phyloP scores from a whole-genome alignment of 768 basidiomycete species.

The Tricholoma terreum region DNA sequence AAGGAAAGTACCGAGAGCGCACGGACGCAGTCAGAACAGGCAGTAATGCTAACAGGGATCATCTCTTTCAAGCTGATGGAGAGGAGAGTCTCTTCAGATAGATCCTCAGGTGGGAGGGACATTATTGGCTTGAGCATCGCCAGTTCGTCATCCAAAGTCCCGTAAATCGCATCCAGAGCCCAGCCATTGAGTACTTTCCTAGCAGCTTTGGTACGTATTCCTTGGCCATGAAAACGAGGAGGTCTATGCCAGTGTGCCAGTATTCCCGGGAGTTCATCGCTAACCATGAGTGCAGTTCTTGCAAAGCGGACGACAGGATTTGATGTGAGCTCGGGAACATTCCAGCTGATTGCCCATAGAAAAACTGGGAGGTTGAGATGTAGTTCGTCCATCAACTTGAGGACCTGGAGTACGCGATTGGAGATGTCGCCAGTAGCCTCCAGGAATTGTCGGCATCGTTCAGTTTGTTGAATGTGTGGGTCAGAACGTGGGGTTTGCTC shows the following conservation, averaged over 20 bases:
- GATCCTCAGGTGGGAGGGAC: neutral
- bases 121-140: too few relatives aligned
- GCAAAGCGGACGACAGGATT: constrained; percentile 20
- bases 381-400: constrained; percentile 9
- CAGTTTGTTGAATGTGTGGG: too few relatives aligned
- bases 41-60: too few relatives aligned
- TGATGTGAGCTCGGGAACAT: constrained; percentile 19
- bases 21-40: too few relatives aligned
- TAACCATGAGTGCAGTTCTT: constrained; percentile 19
- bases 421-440: too few relatives aligned
- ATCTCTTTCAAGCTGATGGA: too few relatives aligned
- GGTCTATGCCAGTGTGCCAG: constrained; percentile 27
- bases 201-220: too few relatives aligned
- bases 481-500: too few relatives aligned
- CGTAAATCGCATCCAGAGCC: constrained; percentile 14
- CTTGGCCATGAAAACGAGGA: constrained; percentile 18
- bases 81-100: too few relatives aligned
- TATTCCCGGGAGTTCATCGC: constrained; percentile 21
- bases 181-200: constrained; percentile 12
- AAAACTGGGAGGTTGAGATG: constrained; percentile 24
- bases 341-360: constrained; percentile 32
- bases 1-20: too few relatives aligned
- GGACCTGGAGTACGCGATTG: too few relatives aligned
- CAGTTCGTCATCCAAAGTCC: constrained; percentile 21
- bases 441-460: too few relatives aligned